Conservation (phyloP, 2,329 filamentous ascomycete genomes). For the Aspergillus aculeatinus region DNA sequence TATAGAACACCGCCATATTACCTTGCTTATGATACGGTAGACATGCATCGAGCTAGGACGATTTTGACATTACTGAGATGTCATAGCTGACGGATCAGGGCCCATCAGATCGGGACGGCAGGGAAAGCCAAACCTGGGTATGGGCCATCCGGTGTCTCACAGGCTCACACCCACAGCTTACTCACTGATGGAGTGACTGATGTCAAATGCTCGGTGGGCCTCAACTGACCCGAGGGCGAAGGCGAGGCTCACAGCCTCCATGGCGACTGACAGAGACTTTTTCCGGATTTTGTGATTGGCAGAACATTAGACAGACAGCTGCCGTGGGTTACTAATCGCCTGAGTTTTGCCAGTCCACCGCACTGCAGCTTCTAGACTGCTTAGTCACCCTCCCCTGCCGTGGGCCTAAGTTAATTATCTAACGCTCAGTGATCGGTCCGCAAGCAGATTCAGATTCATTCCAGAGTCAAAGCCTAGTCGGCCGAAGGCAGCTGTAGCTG, state of each 20-base stretch:
- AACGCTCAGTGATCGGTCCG: background rate
- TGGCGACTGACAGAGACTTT: background rate
- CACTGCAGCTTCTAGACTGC: constrained; percentile 10
- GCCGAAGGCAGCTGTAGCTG: background rate
- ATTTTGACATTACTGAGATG: background rate
- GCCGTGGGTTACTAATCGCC: no score
- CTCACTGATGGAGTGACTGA: background rate
- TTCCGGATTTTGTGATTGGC: background rate
- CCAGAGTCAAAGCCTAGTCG: background rate
- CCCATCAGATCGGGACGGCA: background rate
- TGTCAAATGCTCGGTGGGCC: background rate
- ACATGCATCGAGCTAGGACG: background rate
- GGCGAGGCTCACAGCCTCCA: background rate
- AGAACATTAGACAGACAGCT: background rate
- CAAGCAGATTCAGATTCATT: background rate
- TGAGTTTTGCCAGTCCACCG: no score
- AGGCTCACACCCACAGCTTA: no score
- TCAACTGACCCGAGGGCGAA: no score
- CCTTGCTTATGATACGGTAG: background rate
- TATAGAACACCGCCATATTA: constrained; percentile 2
- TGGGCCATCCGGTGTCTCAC: background rate
- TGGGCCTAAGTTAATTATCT: background rate
- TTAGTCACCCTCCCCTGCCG: constrained; percentile 10
- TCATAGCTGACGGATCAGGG: background rate
- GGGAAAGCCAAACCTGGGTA: background rate